Conservation (phyloP, 768 basidiomycete species). For the Russula ochroleuca region DNA sequence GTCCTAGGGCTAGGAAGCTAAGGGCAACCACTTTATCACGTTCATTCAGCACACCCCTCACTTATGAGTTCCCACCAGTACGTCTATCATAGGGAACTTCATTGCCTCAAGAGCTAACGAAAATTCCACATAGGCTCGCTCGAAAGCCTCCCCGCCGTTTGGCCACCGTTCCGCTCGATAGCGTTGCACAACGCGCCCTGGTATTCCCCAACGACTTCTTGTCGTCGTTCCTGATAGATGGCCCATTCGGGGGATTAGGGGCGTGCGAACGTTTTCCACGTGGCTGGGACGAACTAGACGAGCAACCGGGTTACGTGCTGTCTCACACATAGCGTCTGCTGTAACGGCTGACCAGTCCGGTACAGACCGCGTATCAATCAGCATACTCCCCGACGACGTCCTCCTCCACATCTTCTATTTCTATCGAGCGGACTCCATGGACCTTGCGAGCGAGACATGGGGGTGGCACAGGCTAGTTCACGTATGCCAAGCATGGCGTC, state of each 20-base stretch:
- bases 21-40: neutral
- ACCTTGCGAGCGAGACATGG: neutral
- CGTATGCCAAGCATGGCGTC: neutral
- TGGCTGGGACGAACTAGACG: neutral
- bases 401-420: neutral
- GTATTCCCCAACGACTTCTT: neutral
- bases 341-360: neutral
- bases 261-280: neutral
- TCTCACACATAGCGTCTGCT: neutral
- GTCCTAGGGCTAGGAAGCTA: too few relatives aligned
- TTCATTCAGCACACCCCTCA: neutral
- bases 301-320: neutral
- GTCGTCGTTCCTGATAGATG: neutral
- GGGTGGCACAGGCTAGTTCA: neutral
- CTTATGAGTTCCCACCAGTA: neutral
- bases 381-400: neutral
- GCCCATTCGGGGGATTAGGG: neutral
- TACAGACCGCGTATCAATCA: neutral
- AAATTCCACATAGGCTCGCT: neutral
- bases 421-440: neutral
- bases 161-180: neutral
- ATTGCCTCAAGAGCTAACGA: neutral
- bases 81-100: neutral
- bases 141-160: neutral
- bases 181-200: neutral